phyloP scores from a whole-genome alignment of 1,139 yeast species.

The Debaryomyces psychrophilus region DNA sequence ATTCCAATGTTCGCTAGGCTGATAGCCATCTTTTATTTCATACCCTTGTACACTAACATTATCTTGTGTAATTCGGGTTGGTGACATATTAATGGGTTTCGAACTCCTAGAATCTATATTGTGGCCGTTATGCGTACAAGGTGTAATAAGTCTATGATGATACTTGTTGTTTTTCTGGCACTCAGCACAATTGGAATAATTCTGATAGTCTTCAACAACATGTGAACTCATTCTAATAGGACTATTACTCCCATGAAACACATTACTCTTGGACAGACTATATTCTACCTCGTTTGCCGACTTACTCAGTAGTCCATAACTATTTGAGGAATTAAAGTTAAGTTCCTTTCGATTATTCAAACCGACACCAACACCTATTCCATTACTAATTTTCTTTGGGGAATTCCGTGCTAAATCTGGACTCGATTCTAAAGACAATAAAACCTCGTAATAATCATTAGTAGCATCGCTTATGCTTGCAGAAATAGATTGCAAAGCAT shows the following conservation, averaged over 20 bases:
- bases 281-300: conserved; percentile 10
- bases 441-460: conserved; percentile 28
- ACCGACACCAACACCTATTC: conserved; percentile 8
- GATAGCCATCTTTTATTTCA: conserved; percentile 14
- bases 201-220: conserved; percentile 8
- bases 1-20: conserved; percentile 14
- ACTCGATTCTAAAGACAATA: conserved; percentile 17
- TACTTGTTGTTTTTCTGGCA: conserved; percentile 15
- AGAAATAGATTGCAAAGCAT: conserved; percentile 38
- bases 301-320: conserved; percentile 8
- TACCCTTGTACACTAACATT: conserved; percentile 10
- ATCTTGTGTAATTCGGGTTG: conserved; percentile 10
- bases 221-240: conserved; percentile 12
- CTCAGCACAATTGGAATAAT: conserved; percentile 14
- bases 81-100: conserved; percentile 7
- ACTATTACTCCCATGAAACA: conserved; percentile 6
- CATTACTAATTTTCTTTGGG: conserved; percentile 14
- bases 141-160: conserved; percentile 14
- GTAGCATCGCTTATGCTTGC: conserved; percentile 32
- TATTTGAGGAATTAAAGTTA: conserved; percentile 7
- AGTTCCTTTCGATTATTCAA: conserved; percentile 9
- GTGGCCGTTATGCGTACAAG: conserved; percentile 17
- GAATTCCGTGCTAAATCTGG: conserved; percentile 13
- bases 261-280: conserved; percentile 6
- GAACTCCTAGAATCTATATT: conserved; percentile 10